Base-by-base conservation (phyloP, 768 basidiomycete genomes). In the Boletus reticulatus region DNA sequence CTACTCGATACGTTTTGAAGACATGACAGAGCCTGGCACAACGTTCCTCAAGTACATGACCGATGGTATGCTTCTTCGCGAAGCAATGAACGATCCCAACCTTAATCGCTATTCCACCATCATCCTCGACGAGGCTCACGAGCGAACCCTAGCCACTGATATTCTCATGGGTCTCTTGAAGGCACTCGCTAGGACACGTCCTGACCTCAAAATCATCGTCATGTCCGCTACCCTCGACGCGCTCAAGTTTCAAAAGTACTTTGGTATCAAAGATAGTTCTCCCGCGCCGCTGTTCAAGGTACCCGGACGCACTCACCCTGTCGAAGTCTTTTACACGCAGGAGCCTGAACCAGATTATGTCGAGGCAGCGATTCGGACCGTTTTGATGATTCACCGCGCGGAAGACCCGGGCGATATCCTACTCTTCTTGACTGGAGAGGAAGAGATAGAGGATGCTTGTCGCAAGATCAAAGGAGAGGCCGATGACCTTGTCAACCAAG, bases 21-120 rank as follows among this genome's bases (percentile, higher is more conserved):
- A 98, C 70, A 72, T 71, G 70, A 71, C 70, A 13, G 71, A 71
- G 89, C 94, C 91, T 89, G 96, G 42, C 82, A 92, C 62, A 77
- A 98, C 97, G 0, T 97, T 99, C 74, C 79, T 99, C 60, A 98
- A 97, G 71, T 98, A 99, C 77, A 97, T 98, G 95, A 99, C 97
- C 16, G 97, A 99, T 64, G 97, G 96, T 82, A 97, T 98, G 94
- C 85, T 93, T 52, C 83, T 96, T n/a, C 87, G 94, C 19, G 94
- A 97, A 76, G 94, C 94, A 6, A 99, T 98, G 95, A 92, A 95
- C 73, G 96, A 98, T 72, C 89, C 92, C 10, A 80, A 84, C 19
- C 82, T 98, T 38, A 78, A 81, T 27, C 85, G 94, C 4, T 99
- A 99, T 72, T 96, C 93, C 19, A 98, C 96, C 20, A 94, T 99